Evolutionary conservation across 2,329 filamentous ascomycete species (phyloP), one percentile per base, ranked within the genome.

Genomic region (Hymenotorrendiella dingleyae): DNA sequence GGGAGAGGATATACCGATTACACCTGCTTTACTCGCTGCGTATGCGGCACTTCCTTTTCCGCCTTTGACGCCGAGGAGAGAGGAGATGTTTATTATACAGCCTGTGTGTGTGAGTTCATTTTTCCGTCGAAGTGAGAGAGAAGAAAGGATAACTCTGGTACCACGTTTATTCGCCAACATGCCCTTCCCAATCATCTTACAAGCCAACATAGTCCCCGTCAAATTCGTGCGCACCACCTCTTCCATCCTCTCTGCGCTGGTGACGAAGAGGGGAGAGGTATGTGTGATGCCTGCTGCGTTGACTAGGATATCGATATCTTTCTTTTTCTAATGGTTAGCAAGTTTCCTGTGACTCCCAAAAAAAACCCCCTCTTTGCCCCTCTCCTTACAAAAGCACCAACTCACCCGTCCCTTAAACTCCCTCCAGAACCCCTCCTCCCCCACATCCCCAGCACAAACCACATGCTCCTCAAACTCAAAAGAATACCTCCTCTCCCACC

Each of bases 71-170:
- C 80, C 88, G 34, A 94, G 73, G 22, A 94, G 67, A 36, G 85
- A 91, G 1, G 85, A 81, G 17, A 95, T 68, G 58, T 94, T 94
- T 62, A 94, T 81, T 48, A 94, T 89, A 57, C 79, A 86, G 6
- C 72, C 76, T 76, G 34, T 8, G 4, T 20, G n/a, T n/a, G n/a
- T n/a, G n/a, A n/a, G n/a, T n/a, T n/a, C n/a, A n/a, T n/a, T n/a
- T n/a, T n/a, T n/a, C n/a, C 12, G 7, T 35, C 21, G 6, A 12
- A 36, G 11, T 6, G 12, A 17, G 8, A 20, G 11, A 11, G 20
- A 10, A 27, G 14, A 3, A 28, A n/a, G 14, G 24, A 30, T 14
- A 48, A 43, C 34, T 9, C 27, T 37, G 50, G 26, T 32, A 59
- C 57, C 59, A 40, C 47, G 50, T 45, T 54, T 64, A 27, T 60